Evolutionary conservation across 2,329 filamentous ascomycete species (phyloP), one percentile per base, ranked within the genome.

Genomic region (Lizonia empirigonia): DNA sequence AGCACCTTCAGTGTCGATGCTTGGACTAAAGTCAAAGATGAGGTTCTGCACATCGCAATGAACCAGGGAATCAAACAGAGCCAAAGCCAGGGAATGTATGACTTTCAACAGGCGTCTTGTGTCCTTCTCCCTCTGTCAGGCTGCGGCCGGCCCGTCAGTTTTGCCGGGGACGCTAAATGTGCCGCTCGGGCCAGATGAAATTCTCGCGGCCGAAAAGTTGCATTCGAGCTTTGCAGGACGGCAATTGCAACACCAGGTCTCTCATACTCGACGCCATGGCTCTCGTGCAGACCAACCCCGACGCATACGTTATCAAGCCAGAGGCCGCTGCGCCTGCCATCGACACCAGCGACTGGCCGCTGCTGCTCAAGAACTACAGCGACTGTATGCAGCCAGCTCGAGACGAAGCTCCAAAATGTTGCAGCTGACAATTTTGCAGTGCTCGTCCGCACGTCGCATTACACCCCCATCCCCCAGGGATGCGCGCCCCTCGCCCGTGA

Each of bases 311-410:
- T 75, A 97, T 99, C 81, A 96, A 97, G 85, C 94, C 94, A 49
- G 87, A 95, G 81, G 86, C 89, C 68, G 80, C 84, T 63, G 85
- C 87, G 68, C 89, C 91, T 63, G 80, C 85, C 54, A 81, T 95
- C 68, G 87, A 95, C 77, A 95, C 90, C 65, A 92, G 88, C 80
- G 84, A 86, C 74, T 97, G 91, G 91, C 94, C 94, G 68, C 82
- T 97, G 69, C 83, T 97, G 68, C 83, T 97, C 71, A 96, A 96
- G 82, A 96, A 97, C 80, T 97, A 95, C 79, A 89, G 91, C 77
- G 90, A 92, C 73, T 81, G 91, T 94, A 83, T 74, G 88, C 82
- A 64, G 56, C 58, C 81, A 64, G 54, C 56, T 72, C 52, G 46
- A 50, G 33, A 37, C 20, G 51, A 55, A 64, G 62, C 60, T 68